Evolutionary conservation across 106 monocot species (phyloP), one percentile per base, ranked within the genome.

Genomic region (Apostasia shenzhenica): DNA sequence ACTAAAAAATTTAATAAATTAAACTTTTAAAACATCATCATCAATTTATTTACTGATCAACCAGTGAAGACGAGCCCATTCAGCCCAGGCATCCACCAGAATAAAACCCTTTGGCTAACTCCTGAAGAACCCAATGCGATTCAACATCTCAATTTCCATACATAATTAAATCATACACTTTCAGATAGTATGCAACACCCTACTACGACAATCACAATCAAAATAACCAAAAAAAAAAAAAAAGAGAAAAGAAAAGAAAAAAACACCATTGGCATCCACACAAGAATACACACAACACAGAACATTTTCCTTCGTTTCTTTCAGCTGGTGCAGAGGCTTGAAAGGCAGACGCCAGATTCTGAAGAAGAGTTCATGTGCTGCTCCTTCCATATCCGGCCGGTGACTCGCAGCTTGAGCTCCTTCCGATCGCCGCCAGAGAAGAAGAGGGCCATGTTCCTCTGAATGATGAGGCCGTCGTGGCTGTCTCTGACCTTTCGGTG

Each of bases 341-440:
- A 67, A 59, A 75, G 67, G 14, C 74, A 74, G 1, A 67, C 75
- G 10, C 67, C 75, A 14, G 67, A 41, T 43, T 75, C 75, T 8
- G 74, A 54, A 56, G 57, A 66, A 7, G 38, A 41, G 59, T 59
- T 59, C 62, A 26, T 26, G 7, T 75, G 75, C 67, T 75, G 75
- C 66, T 75, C 75, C 75, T 75, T 75, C 75, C 75, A 75, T 67
- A 75, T 75, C 11, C 75, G 48, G 1, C 75, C 75, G 0, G 75
- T 75, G 39, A 75, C 75, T 37, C 75, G 48, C 11, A 75, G 75
- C 67, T 75, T 75, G 55, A 75, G 67, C 67, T 75, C 75, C 12
- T 75, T 75, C 59, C 75, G 10, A 38, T 75, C 75, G 6, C 56
- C 66, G 7, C 75, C 75, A 37, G 75, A 75, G 75, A 75, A 75